Conservation (phyloP, 805 yeast genomes). For the Blastobotrys robertii region DNA sequence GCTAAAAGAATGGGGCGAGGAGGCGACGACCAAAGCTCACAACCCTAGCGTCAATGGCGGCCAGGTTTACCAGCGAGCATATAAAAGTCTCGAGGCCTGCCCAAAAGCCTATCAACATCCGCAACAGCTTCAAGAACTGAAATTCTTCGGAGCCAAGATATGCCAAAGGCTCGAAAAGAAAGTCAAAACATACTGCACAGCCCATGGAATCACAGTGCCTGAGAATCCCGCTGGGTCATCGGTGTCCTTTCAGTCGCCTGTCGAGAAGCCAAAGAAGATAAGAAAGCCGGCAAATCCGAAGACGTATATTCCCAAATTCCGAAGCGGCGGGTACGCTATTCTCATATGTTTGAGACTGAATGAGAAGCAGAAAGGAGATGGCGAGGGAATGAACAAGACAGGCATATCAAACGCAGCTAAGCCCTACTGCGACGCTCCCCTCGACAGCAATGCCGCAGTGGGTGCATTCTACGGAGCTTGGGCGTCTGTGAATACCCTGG, state of each 20-base stretch:
- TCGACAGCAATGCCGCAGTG: conserved; percentile 9
- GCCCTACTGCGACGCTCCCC: conserved; percentile 32
- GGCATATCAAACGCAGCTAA: conserved; percentile 45
- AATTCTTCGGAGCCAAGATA: conserved; percentile 64
- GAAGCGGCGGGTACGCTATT: conserved; percentile 83
- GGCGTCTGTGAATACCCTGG: conserved; percentile 43
- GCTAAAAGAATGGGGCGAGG: conserved; percentile 19
- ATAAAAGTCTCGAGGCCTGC: conserved; percentile 38
- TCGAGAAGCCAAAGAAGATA: conserved; percentile 11
- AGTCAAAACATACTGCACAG: conserved; percentile 46
- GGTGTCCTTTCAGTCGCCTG: conserved; percentile 7
- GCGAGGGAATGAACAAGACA: conserved; percentile 53
- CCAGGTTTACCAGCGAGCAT: conserved; percentile 44
- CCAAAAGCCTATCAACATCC: conserved; percentile 44
- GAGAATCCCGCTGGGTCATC: conserved; percentile 13
- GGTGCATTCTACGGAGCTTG: conserved; percentile 18
- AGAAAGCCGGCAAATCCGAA: conserved; percentile 24
- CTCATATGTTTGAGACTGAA: conserved; percentile 45
- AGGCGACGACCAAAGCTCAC: conserved; percentile 6
- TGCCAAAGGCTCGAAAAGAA: conserved; percentile 40
- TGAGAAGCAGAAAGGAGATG: conserved; percentile 8
- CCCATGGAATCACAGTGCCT: conserved; percentile 41
- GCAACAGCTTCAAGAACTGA: conserved; percentile 46
- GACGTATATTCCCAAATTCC: conserved; percentile 57
- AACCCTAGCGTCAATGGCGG: conserved; percentile 12